Evolutionary conservation across 345 rosid genomes (phyloP), one percentile per base, ranked within the genome.

Genomic region (Erodium maritimum): DNA sequence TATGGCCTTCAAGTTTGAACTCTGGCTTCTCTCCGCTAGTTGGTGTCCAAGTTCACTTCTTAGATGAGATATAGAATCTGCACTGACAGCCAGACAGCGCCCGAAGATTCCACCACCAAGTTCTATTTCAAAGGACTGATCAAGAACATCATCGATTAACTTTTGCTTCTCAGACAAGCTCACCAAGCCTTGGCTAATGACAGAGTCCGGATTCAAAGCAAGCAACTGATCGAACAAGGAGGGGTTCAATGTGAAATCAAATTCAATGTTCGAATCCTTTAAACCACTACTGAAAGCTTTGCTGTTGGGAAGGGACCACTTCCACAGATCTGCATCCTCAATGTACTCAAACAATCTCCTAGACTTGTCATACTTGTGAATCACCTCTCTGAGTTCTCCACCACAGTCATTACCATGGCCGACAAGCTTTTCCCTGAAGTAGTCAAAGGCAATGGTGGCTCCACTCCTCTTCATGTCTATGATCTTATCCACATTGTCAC

Each of bases 41-140:
- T 78, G 83, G 56, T 80, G 75, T 67, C 95, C 90, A 6, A 82
- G 63, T 62, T 87, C 90, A 57, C 90, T 87, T 80, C 95, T 80
- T 56, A 87, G 67, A 65, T 79, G 83, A 1, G 79, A 73, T 59
- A 79, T 52, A 17, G 76, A 64, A 60, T 87, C 86, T 14, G 74
- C 88, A 46, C 81, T 62, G 42, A 80, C 88, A 67, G 95, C 90
- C 85, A 87, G 73, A 66, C 95, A 87, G 45, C 42, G 62, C 52
- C 88, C 88, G 68, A 80, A 84, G 50, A 61, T 76, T 69, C 82
- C 80, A 57, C 80, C 79, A 3, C 82, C 88, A 68, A 84, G 80
- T 61, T 72, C 79, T 53, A 84, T 80, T 75, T 75, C 78, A 55
- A 77, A 87, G 0, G 91, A 79, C 22, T 61, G 78, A 52, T 60